Percentiles rank a stretch among this genome's conserved stretches.
Evolutionary conservation across 2,329 filamentous ascomycete species (phyloP).

Genomic region (Phaeomoniella chlamydospora): DNA sequence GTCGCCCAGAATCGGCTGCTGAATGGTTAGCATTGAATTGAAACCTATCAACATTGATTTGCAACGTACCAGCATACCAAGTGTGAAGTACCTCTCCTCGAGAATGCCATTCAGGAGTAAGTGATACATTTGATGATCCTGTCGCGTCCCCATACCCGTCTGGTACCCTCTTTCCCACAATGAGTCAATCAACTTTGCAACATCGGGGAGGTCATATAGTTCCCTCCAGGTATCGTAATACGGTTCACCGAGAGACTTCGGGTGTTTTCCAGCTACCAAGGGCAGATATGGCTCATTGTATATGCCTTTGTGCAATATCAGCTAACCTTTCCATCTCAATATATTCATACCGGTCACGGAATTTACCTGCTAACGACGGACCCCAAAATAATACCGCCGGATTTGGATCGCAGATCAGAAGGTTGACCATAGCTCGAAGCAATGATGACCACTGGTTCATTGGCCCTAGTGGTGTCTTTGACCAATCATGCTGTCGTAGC

Average conservation of each 20-base stretch:
- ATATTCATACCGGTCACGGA: not conserved
- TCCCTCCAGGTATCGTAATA: conserved; percentile 59
- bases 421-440: conserved; percentile 62
- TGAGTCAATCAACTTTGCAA: conserved; percentile 19
- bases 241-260: conserved; percentile 55
- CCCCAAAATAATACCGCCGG: conserved; percentile 73
- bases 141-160: conserved; percentile 68
- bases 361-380: not conserved
- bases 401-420: conserved; percentile 67
- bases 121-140: conserved; percentile 66
- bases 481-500: conserved; percentile 59
- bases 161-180: conserved; percentile 53
- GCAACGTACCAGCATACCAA: conserved; percentile 43
- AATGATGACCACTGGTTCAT: conserved; percentile 61
- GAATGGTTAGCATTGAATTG: not conserved
- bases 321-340: not conserved
- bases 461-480: conserved; percentile 55
- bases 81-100: conserved; percentile 72
- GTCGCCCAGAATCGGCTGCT: conserved; percentile 51
- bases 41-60: not conserved
- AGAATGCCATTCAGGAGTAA: conserved; percentile 53
- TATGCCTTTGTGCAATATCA: conserved; percentile 48
- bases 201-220: conserved; percentile 58
- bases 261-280: conserved; percentile 65
- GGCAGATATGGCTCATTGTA: conserved; percentile 61